A percentile compares a stretch with the other conserved stretches of the same genome.
These are phyloP conservation scores for Aphanomyces cochlioides DNA, from an alignment of 352 stramenopile genomes.

Conservation along the genomic window DNA sequence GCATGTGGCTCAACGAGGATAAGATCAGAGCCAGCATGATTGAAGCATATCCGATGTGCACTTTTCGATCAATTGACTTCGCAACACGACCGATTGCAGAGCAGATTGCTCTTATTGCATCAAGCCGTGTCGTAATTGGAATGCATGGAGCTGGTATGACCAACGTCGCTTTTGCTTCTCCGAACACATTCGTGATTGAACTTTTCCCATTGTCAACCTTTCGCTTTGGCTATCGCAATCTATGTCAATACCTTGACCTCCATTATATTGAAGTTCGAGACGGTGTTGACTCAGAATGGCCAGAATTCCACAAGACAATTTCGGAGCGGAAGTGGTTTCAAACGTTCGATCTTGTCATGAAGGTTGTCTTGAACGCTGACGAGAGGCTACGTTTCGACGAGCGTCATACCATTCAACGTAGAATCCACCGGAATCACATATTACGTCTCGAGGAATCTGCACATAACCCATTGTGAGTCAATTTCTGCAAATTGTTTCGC, in stretches of 20 bases:
- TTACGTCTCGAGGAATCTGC: not conserved
- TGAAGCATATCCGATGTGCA: constrained; percentile 33
- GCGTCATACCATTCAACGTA: not conserved
- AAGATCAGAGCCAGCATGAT: constrained; percentile 47
- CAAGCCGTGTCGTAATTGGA: constrained; percentile 72
- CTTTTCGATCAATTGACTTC: constrained; percentile 55
- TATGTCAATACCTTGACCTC: constrained; percentile 70
- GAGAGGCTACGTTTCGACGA: not conserved
- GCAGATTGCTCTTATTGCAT: constrained; percentile 59
- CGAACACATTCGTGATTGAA: constrained; percentile 48
- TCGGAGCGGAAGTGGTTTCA: constrained; percentile 10
- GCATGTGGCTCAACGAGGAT: constrained; percentile 64
- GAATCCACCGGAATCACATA: constrained; percentile 22
- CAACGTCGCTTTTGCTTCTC: constrained; percentile 52
- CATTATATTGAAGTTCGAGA: constrained; percentile 50
- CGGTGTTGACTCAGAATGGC: constrained; percentile 33
- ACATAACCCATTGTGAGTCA: too few species aligned
- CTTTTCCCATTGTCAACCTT: constrained; percentile 58
- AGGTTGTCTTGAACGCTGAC: constrained; percentile 18
- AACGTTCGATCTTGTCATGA: constrained; percentile 27
- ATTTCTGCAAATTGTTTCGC: too few species aligned
- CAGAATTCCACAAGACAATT: constrained; percentile 16
- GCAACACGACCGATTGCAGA: constrained; percentile 48
- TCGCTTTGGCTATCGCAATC: constrained; percentile 70
- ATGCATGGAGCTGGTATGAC: constrained; percentile 81